Evolutionary conservation across 2,329 filamentous ascomycete genomes (phyloP), one percentile per base, ranked within the genome.

Genomic region (Ambrosiella beaveri): DNA sequence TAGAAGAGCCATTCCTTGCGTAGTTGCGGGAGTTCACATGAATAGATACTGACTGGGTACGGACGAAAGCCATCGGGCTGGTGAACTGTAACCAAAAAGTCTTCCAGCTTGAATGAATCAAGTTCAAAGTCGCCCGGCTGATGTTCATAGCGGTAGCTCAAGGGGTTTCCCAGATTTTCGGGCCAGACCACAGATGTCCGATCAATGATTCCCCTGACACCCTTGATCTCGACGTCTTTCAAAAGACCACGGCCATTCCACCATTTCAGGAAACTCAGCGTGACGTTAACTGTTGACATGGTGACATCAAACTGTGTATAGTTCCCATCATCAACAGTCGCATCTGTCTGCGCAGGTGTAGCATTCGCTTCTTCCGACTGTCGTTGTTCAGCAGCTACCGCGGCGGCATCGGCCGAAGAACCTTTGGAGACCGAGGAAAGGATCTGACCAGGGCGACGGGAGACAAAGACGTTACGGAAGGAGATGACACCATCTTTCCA

Each of bases 1-100:
- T 98, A 98, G 69, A 97, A 96, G 0, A 98, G 76, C 86, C 89
- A 98, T 66, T 95, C 91, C 67, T 96, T 97, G 56, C 93, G 81
- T 52, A 98, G 73, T 65, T 93, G 86, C 1, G 93, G 91, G 44
- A 98, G 78, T 66, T 97, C 91, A 69, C 91, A 96, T 6, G 88
- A 93, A 72, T 88, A 98, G 62, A 98, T 94, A 73, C 90, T 96
- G 63, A 95, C 83, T 0, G 89, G 85, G 68, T 95, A 98, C 0
- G 93, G 93, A n/a, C 93, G 81, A 73, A 98, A 97, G 54, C 82
- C 83, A 58, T 82, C 78, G 0, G 93, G 91, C 66, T 98, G 91
- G 67, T 96, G 88, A 53, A 98, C 77, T 0, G 91, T 96, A 37
- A 98, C 80, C 3, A 97, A 74, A 0, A 98, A 74, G 69, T 98